Base-by-base conservation (phyloP, 2,329 filamentous ascomycete species). In the Emmonsiellopsis sp. region DNA sequence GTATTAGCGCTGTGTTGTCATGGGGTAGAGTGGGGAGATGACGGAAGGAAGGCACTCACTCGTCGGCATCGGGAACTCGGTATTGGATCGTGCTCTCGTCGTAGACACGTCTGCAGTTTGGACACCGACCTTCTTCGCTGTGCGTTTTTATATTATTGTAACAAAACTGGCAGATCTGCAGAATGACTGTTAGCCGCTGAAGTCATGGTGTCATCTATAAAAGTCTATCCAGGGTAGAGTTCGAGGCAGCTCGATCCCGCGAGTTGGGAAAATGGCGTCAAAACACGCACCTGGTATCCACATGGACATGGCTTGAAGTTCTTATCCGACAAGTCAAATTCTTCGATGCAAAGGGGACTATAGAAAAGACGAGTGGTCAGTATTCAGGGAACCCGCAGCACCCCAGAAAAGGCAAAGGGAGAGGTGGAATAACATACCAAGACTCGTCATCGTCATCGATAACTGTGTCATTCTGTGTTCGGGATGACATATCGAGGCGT, bases 141-240 rank as follows among this genome's bases (percentile, higher is more conserved):
- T 96, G 96, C 63, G 87, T 95, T 74, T 94, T 95, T 70, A 98
- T 94, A 70, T 97, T 98, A 74, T 98, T 96, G 77, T 92, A 98
- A 75, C 93, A 98, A 74, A 98, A 98, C 77, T 98, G 94, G 73
- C 93, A 98, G 69, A 98, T 92, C 91, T 96, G 64, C 11, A 40
- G 21, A 32, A 49, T 46, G 51, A 45, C 39, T 40, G 54, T 51
- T 42, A 50, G 33, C 47, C 40, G 37, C 44, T 32, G 14, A 10
- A 7, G 45, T 14, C 31, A 33, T 5, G 14, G 17, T 11, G 6
- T 2, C 6, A 40, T 9, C 7, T 47, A 32, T 17, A 21, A 50
- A 14, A 21, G 17, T n/a, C 39, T 14, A 3, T 33, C 13, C 11
- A 43, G 33, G 34, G 37, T 36, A 31, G 21, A 9, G 13, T 14